Base-by-base conservation (phyloP, 176 grass and related monocot genomes). In the Metroxylon sagu region DNA sequence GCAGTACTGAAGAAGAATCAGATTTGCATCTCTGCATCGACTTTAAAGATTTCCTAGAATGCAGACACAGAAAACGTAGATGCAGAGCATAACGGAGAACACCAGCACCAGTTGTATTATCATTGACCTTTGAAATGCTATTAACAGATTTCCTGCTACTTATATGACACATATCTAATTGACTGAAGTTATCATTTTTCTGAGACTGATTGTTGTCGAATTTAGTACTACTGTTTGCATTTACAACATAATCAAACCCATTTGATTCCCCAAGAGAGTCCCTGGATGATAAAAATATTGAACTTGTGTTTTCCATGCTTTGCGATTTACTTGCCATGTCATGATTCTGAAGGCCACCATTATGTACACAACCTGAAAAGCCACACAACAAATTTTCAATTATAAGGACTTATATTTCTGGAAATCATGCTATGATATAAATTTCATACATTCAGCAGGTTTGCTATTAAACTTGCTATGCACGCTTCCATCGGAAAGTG, bases 21-120 rank as follows among this genome's bases (percentile, higher is more conserved):
- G 79, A 76, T 81, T 72, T 89, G 61, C 75, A 74, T 19, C 68
- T 78, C 28, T 92, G 84, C 70, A 72, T 77, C 55, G 69, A 85
- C 77, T 64, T 98, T 25, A 70, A 67, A 14, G 59, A 73, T 66
- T 80, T 92, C 84, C 79, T 91, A 23, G 68, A 66, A 63, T 62
- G 29, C 27, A 81, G 87, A 14, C 93, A 72, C 66, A 92, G 66
- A 77, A 98, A 98, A 4, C 93, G 87, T 23, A 98, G 74, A 25
- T 98, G 93, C 73, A 98, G 78, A 65, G 93, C 93, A 76, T 98
- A 98, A 26, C 93, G 88, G 56, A 98, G 82, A 57, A 78, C 84
- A 17, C 74, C 74, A 31, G 53, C 48, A 29, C 84, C 76, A 74
- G 76, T 19, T 60, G 74, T 56, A 68, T 67, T 77, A 77, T 82